Conservation (phyloP, 2,329 filamentous ascomycete genomes). For the Davidsoniella virescens region DNA sequence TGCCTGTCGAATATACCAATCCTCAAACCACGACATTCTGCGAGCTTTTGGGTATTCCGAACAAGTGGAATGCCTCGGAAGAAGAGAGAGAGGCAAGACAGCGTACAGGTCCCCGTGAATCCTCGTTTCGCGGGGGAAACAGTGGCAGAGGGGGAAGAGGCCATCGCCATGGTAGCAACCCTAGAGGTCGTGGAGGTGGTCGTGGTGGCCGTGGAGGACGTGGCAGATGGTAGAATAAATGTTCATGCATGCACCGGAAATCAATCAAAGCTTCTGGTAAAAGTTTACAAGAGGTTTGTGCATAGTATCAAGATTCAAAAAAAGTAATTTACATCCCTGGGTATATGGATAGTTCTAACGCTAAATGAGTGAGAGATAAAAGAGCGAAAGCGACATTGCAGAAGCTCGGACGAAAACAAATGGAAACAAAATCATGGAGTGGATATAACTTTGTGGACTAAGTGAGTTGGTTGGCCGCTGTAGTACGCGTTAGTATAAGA, state of each 20-base stretch:
- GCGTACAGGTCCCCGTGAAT: slow-evolving; percentile 25
- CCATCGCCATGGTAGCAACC: slow-evolving; percentile 18
- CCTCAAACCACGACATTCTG: slow-evolving; percentile 77
- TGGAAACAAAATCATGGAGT: no score
- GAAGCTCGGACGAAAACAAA: no score
- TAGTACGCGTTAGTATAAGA: no score
- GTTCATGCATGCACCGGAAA: not conserved
- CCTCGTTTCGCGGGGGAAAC: slow-evolving; percentile 18
- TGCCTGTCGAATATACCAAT: slow-evolving; percentile 70
- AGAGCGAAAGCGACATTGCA: no score
- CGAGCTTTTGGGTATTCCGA: slow-evolving; percentile 56
- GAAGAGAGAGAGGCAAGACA: slow-evolving; percentile 51
- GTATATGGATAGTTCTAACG: no score
- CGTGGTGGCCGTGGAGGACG: not conserved
- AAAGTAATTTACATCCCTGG: no score
- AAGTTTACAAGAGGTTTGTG: no score
- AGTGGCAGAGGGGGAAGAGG: slow-evolving; percentile 24
- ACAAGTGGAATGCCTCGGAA: slow-evolving; percentile 56
- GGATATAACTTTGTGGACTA: no score
- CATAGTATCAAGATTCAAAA: no score
- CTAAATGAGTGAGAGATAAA: no score
- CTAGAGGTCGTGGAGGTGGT: slow-evolving; percentile 17
- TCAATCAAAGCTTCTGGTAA: no score
- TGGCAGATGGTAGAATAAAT: not conserved
- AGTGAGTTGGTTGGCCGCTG: not conserved